phyloP scores from a whole-genome alignment of 1,284 basidiomycete species.

The Pascua sp. region DNA sequence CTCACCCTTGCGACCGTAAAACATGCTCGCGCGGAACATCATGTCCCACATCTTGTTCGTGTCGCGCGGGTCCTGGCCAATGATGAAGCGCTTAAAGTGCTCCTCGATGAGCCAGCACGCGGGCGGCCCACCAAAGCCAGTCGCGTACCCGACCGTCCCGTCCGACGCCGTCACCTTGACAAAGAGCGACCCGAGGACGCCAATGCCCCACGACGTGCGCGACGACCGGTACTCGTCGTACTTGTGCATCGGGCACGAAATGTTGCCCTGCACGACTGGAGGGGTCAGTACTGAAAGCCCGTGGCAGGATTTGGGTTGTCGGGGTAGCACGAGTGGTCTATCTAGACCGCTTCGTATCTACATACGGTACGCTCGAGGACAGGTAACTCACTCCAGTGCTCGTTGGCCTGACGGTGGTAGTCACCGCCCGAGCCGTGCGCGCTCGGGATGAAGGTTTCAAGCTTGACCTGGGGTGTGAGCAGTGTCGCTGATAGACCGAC shows the following conservation, averaged over 20 bases:
- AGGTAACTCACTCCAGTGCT: slow-evolving; percentile 45
- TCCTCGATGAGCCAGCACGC: slow-evolving; percentile 58
- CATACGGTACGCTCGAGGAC: not conserved
- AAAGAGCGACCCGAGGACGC: slow-evolving; percentile 53
- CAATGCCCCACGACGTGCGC: slow-evolving; percentile 52
- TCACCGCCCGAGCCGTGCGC: slow-evolving; percentile 54
- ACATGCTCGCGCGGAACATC: slow-evolving; percentile 53
- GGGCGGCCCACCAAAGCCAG: slow-evolving; percentile 57
- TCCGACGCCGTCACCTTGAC: slow-evolving; percentile 55
- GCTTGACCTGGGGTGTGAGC: slow-evolving; percentile 28
- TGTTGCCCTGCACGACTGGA: slow-evolving; percentile 45
- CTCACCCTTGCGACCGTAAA: slow-evolving; percentile 55
- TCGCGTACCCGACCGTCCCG: slow-evolving; percentile 54
- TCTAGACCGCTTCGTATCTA: too few relatives aligned
- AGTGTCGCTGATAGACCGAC: not conserved
- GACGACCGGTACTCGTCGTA: slow-evolving; percentile 54
- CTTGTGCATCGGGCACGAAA: slow-evolving; percentile 53
- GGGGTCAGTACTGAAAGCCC: not conserved
- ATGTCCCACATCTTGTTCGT: slow-evolving; percentile 54
- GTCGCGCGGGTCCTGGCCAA: slow-evolving; percentile 55
- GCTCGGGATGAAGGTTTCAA: slow-evolving; percentile 52
- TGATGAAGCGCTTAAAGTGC: slow-evolving; percentile 56
- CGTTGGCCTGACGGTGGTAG: slow-evolving; percentile 52
- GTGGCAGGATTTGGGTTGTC: not conserved
- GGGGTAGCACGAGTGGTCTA: too few relatives aligned